These are phyloP conservation scores for Carex pumila DNA, from an alignment of 176 grass and related monocot species.

Conservation along the genomic window DNA sequence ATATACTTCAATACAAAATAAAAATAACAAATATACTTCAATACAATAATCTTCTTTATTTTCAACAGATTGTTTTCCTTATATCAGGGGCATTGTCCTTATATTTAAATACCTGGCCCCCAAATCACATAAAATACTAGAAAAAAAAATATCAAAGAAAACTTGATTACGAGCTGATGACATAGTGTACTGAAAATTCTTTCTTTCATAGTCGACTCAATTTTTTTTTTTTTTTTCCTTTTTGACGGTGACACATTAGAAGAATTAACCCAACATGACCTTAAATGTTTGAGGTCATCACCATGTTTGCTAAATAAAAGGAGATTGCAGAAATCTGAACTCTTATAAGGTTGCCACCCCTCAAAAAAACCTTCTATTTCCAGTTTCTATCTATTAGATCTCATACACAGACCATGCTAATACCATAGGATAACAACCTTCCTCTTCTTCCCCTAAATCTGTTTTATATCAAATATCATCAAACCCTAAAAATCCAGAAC, in stretches of 20 bases:
- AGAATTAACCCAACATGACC: not conserved
- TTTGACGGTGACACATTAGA: not conserved
- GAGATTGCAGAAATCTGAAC: not conserved
- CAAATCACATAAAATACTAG: no score
- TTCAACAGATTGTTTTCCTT: no score
- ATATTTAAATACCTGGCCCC: no score
- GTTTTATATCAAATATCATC: not conserved
- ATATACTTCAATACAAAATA: no score
- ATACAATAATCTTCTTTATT: no score
- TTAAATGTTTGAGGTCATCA: not conserved
- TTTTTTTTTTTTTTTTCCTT: not conserved
- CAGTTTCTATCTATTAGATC: not conserved
- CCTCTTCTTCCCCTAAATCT: not conserved
- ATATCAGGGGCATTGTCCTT: no score
- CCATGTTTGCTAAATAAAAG: not conserved
- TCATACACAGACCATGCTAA: not conserved
- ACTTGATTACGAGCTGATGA: not conserved
- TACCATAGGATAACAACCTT: not conserved
- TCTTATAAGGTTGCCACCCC: not conserved
- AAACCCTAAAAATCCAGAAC: not conserved
- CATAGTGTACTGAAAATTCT: not conserved
- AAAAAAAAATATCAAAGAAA: not conserved
- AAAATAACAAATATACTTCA: no score
- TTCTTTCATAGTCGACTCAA: no score
- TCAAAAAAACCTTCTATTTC: not conserved